A percentile compares a stretch with the other conserved stretches of the same genome.
phyloP scores from a whole-genome alignment of 2,329 filamentous ascomycete genomes.

The Sordariomycetes sp. region DNA sequence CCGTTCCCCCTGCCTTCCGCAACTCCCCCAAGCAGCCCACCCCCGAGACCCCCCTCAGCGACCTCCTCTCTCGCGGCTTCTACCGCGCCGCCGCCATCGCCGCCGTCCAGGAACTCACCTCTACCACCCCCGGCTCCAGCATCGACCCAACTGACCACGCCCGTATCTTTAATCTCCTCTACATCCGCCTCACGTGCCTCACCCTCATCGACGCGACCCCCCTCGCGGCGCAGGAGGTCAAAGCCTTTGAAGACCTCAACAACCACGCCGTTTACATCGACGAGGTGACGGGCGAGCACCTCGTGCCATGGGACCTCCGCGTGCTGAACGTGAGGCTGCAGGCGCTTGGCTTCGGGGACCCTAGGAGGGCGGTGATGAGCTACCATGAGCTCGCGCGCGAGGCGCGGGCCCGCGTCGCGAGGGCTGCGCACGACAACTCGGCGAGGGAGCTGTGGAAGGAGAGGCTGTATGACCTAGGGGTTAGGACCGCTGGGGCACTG shows the following conservation, averaged over 20 bases:
- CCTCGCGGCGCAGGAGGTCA: conserved; percentile 56
- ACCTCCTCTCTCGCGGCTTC: conserved; percentile 58
- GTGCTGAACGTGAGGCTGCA: conserved; percentile 74
- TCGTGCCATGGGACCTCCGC: conserved; percentile 80
- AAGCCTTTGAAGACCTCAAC: conserved; percentile 49
- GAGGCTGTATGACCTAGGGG: conserved; percentile 62
- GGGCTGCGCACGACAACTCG: conserved; percentile 35
- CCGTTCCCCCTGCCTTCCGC: conserved; percentile 53
- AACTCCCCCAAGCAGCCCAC: conserved; percentile 50
- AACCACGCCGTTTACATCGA: conserved; percentile 41
- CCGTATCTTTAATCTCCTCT: conserved; percentile 64
- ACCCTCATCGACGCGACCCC: conserved; percentile 62
- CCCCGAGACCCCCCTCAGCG: conserved; percentile 49
- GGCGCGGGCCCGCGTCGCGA: conserved; percentile 47
- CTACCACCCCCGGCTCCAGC: conserved; percentile 23
- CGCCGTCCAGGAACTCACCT: conserved; percentile 47
- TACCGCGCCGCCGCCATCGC: conserved; percentile 68
- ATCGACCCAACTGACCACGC: conserved; percentile 41
- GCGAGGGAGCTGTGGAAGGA: conserved; percentile 54
- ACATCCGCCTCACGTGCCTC: conserved; percentile 70
- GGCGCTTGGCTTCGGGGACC: conserved; percentile 75
- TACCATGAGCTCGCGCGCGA: conserved; percentile 82
- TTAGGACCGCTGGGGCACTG: conserved; percentile 50
- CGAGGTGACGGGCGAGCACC: conserved; percentile 38
- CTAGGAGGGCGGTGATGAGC: conserved; percentile 71